Conservation (phyloP, 1,284 basidiomycete genomes). For the Puccinia coronata region DNA sequence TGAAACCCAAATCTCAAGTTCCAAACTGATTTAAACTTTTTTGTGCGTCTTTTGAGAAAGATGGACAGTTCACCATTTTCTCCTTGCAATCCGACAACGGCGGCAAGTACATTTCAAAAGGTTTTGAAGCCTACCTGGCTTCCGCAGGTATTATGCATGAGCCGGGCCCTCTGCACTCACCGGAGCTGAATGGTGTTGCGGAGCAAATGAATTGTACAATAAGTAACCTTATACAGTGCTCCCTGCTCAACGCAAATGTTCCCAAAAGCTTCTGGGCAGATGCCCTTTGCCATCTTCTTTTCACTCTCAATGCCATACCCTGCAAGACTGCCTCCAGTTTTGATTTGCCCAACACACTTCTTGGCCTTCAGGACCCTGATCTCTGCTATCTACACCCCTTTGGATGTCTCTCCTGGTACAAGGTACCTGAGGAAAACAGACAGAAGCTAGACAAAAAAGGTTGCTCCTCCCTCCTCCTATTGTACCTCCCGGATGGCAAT, state of each 20-base stretch:
- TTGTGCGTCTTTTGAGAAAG: constrained; percentile 55
- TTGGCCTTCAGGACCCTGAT: neutral
- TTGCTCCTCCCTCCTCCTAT: too few species aligned
- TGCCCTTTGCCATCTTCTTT: neutral
- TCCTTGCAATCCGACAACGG: constrained; percentile 1
- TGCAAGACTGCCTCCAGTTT: neutral
- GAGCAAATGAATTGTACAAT: constrained; percentile 2
- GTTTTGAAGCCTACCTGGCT: neutral
- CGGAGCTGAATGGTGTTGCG: constrained; percentile 20
- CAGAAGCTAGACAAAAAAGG: neutral
- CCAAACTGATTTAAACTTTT: constrained; percentile 56
- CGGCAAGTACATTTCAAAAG: neutral
- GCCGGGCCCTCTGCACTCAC: constrained; percentile 19
- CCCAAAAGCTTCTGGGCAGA: constrained; percentile 18
- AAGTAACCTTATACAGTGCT: neutral
- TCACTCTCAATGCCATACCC: neutral
- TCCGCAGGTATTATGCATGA: neutral
- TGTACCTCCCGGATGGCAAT: too few species aligned
- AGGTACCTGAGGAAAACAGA: neutral
- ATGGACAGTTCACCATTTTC: constrained; percentile 48
- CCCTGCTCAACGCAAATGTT: neutral
- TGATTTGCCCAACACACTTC: neutral
- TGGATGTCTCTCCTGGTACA: neutral
- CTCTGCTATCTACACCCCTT: neutral
- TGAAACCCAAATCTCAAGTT: constrained; percentile 13